Base-by-base conservation (phyloP, 441 rosid genomes). In the Corymbia citriodora region DNA sequence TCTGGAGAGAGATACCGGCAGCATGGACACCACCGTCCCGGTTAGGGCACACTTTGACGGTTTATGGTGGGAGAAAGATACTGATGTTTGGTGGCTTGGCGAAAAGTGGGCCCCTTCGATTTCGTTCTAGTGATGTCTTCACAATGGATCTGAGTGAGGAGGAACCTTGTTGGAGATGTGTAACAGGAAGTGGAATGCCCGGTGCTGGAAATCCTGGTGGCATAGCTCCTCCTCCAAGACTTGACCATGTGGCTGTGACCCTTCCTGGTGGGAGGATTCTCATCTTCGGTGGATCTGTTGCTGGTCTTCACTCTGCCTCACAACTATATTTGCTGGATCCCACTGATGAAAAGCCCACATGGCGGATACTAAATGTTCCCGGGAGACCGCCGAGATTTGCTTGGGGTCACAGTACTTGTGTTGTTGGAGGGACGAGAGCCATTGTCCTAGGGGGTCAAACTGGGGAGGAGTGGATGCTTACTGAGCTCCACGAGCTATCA, bases 381-480 rank as follows among this genome's bases (percentile, higher is more conserved):
- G 99, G 99, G 81, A 92, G 96, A 85, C 97, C 99, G 13, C 99
- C 99, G 6, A 91, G 98, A 91, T 96, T 97, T 93, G 99, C 99
- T 65, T 98, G 99, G 99, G 99, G 99, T 87, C 99, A 98, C 89
- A 96, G 98, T 52, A 98, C 99, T 6, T 97, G 99, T 94, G 99
- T 98, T 55, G 99, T 98, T 8, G 99, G 99, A 57, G 99, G 99
- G 88, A 98, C 99, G 12, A 93, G 99, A 89, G 95, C 97, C 48
- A 94, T 97, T 83, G 98, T 96, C 89, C 96, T 98, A 8, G 99
- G 99, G 61, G 99, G 99, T 48, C 99, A 97, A 92, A 97, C 99
- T 1, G 99, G 99, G 29, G 99, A 98, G 92, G 99, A 98, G 91
- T 98, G 99, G 99, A 96, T 97, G 99, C 94, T 98, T 88, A 95